phyloP scores from a whole-genome alignment of 768 basidiomycete genomes.

The Hemileccinum impolitum region DNA sequence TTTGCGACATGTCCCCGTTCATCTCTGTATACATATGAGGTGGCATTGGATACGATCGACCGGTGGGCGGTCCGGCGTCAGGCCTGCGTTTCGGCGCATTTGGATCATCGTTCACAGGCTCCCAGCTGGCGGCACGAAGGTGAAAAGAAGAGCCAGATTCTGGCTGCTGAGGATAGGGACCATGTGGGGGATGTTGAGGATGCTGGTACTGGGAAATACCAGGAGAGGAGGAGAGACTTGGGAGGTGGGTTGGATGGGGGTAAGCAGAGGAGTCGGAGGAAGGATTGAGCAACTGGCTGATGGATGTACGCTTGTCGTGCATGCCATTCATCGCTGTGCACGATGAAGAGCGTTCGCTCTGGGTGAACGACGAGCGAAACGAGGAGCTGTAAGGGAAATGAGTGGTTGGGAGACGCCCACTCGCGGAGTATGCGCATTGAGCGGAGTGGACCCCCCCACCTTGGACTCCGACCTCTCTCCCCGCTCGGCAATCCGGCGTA shows the following conservation, averaged over 20 bases:
- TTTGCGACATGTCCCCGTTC: slow-evolving; percentile 30
- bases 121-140: slow-evolving; percentile 65
- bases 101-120: slow-evolving; percentile 34
- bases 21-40: slow-evolving; percentile 34
- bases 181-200: slow-evolving; percentile 23
- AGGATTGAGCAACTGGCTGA: slow-evolving; percentile 50
- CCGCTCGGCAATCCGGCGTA: slow-evolving; percentile 23
- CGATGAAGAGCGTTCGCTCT: slow-evolving; percentile 12
- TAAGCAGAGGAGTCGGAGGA: slow-evolving; percentile 38
- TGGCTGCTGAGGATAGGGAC: slow-evolving; percentile 26
- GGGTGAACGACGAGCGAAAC: slow-evolving; percentile 11
- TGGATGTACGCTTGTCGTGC: slow-evolving; percentile 51
- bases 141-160: slow-evolving; percentile 40
- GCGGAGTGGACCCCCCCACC: slow-evolving; percentile 27
- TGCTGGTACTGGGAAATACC: slow-evolving; percentile 29
- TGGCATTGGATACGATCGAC: slow-evolving; percentile 35
- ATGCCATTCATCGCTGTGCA: slow-evolving; percentile 37
- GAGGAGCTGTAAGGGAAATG: slow-evolving; percentile 25
- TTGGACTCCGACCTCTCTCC: slow-evolving; percentile 27
- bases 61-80: slow-evolving; percentile 30
- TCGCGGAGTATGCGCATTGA: slow-evolving; percentile 29
- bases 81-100: slow-evolving; percentile 35
- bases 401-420: slow-evolving; percentile 29
- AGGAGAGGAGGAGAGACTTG: slow-evolving; percentile 21
- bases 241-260: slow-evolving; percentile 29